Evolutionary conservation across 352 stramenopile genomes (phyloP), one percentile per base, ranked within the genome.

Genomic region (Phytophthora crassamura): DNA sequence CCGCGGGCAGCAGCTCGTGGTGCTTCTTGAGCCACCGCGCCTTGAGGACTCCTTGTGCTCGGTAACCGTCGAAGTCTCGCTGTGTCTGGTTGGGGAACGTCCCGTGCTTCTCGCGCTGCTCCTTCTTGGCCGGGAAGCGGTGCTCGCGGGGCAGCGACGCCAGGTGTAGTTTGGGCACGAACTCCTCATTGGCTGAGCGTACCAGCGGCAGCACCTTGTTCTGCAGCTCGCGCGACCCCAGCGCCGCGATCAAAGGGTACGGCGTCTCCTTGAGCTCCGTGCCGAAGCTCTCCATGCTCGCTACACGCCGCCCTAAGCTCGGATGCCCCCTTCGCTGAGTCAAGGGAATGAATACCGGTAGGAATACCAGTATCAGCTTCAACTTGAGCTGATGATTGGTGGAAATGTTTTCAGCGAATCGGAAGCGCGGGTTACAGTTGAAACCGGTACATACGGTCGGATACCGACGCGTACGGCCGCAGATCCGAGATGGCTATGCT

Each of bases 11-110:
- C 5, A 89, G 48, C 64, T 94, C 85, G 54, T 94, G 88, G 60
- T 95, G 86, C 51, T 96, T 96, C 75, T 94, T 94, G 42, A 96
- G 64, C 88, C 88, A 96, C 30, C 77, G 72, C 18, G 78, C 67
- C 60, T 96, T 96, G 47, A 95, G 69, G 12, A 96, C 72, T 8
- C 88, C 88, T 36, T 89, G 73, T 18, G 84, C 75, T 8, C 57
- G 58, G 70, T 90, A 89, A 38, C 82, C 78, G n/a, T 93, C 84
- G 50, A 93, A 90, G 69, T 93, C 84, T 42, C 86, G 82, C 72
- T 94, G 86, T 52, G 79, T 91, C 67, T 94, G 86, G 68, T 88
- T 91, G 12, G 84, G 82, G 62, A 94, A 94, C 16, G 84, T 93
- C 16, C 83, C 86, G 61, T 92, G 84, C 59, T 95, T 93, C 72